Conservation (phyloP, 768 basidiomycete species). For the Amanita thiersii region DNA sequence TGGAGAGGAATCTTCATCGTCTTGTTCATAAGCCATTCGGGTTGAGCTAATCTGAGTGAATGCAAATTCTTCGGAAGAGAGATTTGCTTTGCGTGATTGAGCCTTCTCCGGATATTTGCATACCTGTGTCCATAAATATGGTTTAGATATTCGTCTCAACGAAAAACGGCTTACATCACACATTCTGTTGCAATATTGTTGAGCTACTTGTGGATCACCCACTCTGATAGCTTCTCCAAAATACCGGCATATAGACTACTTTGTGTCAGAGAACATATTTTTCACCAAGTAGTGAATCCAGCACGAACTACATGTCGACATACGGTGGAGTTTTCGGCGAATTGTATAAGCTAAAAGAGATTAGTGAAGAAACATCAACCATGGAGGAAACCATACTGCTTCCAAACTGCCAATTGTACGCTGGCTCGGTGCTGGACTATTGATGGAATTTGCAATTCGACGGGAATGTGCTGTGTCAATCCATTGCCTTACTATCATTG, state of each 20-base stretch:
- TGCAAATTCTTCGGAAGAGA: constrained; percentile 34
- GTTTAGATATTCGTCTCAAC: not conserved
- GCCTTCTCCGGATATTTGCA: constrained; percentile 76
- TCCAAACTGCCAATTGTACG: constrained; percentile 55
- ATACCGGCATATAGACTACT: constrained; percentile 70
- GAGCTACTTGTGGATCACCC: constrained; percentile 32
- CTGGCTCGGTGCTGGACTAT: constrained; percentile 60
- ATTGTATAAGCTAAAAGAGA: constrained; percentile 27
- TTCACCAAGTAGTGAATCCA: not conserved
- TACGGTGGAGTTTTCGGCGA: constrained; percentile 47
- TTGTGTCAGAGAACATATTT: not conserved
- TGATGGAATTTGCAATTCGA: constrained; percentile 34
- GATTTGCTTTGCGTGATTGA: constrained; percentile 33
- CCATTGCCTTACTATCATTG: constrained; percentile 42
- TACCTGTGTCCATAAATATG: constrained; percentile 32
- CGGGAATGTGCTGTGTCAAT: constrained; percentile 38
- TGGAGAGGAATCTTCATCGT: constrained; percentile 4
- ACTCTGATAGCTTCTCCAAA: constrained; percentile 66
- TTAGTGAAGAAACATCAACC: not conserved
- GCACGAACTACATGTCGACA: constrained; percentile 68
- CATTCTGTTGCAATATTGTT: constrained; percentile 62
- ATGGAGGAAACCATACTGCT: constrained; percentile 33
- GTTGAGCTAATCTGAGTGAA: constrained; percentile 14
- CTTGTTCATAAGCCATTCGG: constrained; percentile 10
- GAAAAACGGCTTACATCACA: constrained; percentile 54